phyloP scores from a whole-genome alignment of 768 basidiomycete species.

The Auricularia auricula-judae region DNA sequence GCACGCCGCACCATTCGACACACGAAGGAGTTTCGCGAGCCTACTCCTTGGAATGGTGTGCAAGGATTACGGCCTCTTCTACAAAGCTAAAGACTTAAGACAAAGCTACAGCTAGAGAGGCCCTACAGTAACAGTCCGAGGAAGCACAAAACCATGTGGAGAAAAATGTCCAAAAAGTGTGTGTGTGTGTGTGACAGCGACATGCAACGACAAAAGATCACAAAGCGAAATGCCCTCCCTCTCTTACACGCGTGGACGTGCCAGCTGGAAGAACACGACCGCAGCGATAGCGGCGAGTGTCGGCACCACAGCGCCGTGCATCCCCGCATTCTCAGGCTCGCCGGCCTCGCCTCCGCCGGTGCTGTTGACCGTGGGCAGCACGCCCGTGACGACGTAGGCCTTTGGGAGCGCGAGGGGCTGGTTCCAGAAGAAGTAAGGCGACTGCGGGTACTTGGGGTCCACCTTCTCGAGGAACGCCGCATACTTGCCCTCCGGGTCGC shows the following conservation, averaged over 20 bases:
- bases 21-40: no score
- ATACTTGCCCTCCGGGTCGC: constrained; percentile 18
- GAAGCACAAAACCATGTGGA: no score
- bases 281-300: background rate
- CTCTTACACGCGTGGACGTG: background rate
- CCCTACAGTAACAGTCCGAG: no score
- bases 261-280: background rate
- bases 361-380: background rate
- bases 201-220: no score
- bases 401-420: background rate
- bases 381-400: background rate
- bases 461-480: constrained; percentile 8
- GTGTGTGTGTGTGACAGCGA: no score
- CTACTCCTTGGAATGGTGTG: no score
- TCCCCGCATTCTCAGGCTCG: background rate
- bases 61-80: no score
- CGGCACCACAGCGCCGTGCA: background rate
- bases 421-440: constrained; percentile 9
- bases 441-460: constrained; percentile 2
- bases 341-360: background rate
- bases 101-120: no score
- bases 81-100: no score
- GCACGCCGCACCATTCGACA: no score
- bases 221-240: no score
- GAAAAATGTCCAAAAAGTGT: no score